phyloP scores from a whole-genome alignment of 2,329 filamentous ascomycete species.

The Trichothecium roseum region DNA sequence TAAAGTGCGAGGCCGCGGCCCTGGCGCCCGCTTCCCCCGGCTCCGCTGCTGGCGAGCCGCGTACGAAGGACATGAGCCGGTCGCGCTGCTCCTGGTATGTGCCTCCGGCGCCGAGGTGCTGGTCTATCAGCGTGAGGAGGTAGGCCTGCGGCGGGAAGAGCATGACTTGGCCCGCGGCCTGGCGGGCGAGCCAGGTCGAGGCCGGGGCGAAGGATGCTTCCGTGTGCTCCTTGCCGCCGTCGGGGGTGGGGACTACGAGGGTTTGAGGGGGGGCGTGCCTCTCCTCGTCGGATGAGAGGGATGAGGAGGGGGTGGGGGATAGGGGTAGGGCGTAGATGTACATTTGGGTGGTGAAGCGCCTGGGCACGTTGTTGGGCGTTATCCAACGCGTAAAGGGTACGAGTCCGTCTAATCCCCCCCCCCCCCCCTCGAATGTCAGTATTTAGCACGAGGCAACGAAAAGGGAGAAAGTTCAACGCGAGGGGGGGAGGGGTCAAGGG shows the following conservation, averaged over 20 bases:
- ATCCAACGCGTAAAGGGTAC: conserved; percentile 88
- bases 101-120: conserved; percentile 32
- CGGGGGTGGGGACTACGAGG: conserved; percentile 57
- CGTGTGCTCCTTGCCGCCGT: conserved; percentile 56
- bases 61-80: conserved; percentile 43
- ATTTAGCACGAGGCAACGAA: not conserved
- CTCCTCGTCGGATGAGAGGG: conserved; percentile 31
- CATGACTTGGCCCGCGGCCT: conserved; percentile 57
- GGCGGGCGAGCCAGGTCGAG: conserved; percentile 56
- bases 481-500: no score
- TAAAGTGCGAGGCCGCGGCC: conserved; percentile 19
- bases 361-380: conserved; percentile 62
- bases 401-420: conserved; percentile 57
- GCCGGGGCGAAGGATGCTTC: conserved; percentile 69
- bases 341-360: conserved; percentile 91
- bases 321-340: conserved; percentile 80
- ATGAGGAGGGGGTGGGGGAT: conserved; percentile 12
- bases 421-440: no score
- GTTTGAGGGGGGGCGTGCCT: no score
- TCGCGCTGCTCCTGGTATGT: conserved; percentile 37
- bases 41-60: conserved; percentile 27
- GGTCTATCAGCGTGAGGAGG: conserved; percentile 49
- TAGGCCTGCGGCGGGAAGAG: conserved; percentile 87
- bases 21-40: conserved; percentile 19
- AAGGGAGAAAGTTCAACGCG: not conserved